Percentiles rank a stretch among this genome's conserved stretches.
Evolutionary conservation across 2,329 filamentous ascomycete species (phyloP).

Genomic region (Neodidymelliopsis sp.): DNA sequence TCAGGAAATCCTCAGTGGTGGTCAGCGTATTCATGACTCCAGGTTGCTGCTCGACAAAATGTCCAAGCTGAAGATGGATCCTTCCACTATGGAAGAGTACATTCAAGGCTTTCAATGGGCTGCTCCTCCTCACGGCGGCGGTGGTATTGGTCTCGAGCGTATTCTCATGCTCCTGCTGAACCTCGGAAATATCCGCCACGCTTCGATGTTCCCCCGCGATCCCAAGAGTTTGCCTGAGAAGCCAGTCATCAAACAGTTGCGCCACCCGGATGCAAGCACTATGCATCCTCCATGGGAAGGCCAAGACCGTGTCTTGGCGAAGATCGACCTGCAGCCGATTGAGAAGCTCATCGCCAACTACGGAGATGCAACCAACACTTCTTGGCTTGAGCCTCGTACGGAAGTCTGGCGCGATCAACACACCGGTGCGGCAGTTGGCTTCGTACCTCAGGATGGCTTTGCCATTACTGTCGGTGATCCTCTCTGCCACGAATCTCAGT

Average conservation of each 20-base stretch:
- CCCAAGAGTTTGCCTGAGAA: constrained; percentile 83
- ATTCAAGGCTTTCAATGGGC: constrained; percentile 87
- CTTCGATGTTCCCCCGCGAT: constrained; percentile 86
- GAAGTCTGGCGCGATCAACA: constrained; percentile 82
- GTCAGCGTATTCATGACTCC: constrained; percentile 89
- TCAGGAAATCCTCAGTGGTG: constrained; percentile 90
- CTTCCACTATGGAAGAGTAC: constrained; percentile 88
- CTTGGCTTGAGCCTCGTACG: constrained; percentile 90
- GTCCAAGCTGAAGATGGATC: constrained; percentile 76
- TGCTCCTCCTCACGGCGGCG: constrained; percentile 87
- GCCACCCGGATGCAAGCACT: constrained; percentile 88
- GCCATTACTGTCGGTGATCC: constrained; percentile 88
- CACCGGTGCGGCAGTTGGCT: constrained; percentile 85
- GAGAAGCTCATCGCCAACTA: constrained; percentile 95
- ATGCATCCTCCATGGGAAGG: constrained; percentile 70
- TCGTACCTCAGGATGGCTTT: constrained; percentile 77
- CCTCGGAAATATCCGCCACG: constrained; percentile 87
- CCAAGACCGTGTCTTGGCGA: constrained; percentile 56
- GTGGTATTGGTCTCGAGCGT: constrained; percentile 88
- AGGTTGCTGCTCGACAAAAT: constrained; percentile 78
- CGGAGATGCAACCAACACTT: constrained; percentile 91
- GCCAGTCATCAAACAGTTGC: constrained; percentile 68
- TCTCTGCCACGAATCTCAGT: constrained; percentile 81
- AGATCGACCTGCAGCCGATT: constrained; percentile 71
- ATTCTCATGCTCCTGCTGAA: constrained; percentile 86